Percentiles rank a stretch among this genome's conserved stretches.
These are phyloP conservation scores for Poa annua DNA, from an alignment of 176 grass and related monocot genomes.

Conservation along the genomic window DNA sequence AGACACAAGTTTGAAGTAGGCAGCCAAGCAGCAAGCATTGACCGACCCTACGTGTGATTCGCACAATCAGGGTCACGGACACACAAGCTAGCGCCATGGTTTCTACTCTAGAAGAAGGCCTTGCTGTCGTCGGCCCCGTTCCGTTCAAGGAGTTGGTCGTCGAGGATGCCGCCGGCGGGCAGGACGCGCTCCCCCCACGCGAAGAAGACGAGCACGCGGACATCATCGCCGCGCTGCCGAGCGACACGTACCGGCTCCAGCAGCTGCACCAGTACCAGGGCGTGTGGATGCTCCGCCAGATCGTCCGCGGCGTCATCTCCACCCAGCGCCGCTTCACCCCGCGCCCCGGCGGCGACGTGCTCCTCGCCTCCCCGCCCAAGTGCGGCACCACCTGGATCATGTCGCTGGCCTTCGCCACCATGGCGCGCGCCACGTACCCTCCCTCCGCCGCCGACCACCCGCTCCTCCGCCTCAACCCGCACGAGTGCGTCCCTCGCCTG, in stretches of 20 bases:
- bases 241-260: neutral
- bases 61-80: too few species aligned
- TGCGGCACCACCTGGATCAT: too few species aligned
- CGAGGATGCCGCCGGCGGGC: too few species aligned
- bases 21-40: too few species aligned
- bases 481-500: neutral
- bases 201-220: neutral
- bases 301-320: neutral
- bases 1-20: too few species aligned
- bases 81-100: neutral
- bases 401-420: neutral
- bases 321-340: neutral
- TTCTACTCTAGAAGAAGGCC: neutral
- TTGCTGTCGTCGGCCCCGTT: neutral
- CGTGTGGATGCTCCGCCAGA: neutral
- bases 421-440: neutral
- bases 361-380: neutral
- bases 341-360: neutral
- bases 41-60: too few species aligned
- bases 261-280: neutral
- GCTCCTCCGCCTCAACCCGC: too few species aligned
- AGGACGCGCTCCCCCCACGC: neutral
- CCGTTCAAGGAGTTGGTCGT: neutral
- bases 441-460: neutral
- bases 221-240: neutral